Evolutionary conservation across 140 eudicot species (phyloP).

Genomic region (Flaveria floridana): DNA sequence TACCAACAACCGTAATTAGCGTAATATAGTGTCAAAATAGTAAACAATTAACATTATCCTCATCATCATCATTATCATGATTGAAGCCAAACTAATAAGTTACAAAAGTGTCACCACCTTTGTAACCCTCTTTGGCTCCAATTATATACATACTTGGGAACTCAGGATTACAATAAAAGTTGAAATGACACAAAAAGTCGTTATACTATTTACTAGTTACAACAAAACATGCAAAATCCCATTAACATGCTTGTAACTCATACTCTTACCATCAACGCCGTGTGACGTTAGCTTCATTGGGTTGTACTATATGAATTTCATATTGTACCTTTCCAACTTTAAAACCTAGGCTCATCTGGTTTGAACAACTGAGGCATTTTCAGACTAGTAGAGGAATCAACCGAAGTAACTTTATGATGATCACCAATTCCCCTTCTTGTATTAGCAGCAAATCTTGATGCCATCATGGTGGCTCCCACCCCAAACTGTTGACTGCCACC

Average conservation of each 20-base stretch:
- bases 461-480: constrained; percentile 70
- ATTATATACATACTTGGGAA: constrained; percentile 17
- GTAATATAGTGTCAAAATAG: no score
- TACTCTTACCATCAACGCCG: constrained; percentile 20
- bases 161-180: not conserved
- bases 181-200: constrained; percentile 24
- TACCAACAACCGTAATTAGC: no score
- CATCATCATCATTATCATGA: not conserved
- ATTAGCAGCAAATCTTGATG: constrained; percentile 74
- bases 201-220: constrained; percentile 29
- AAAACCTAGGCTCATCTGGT: constrained; percentile 86
- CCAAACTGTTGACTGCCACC: constrained; percentile 50
- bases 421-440: constrained; percentile 49
- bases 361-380: constrained; percentile 79
- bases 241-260: constrained; percentile 16
- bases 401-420: constrained; percentile 36
- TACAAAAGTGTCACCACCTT: constrained; percentile 7
- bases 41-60: no score
- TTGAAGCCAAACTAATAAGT: not conserved
- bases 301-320: constrained; percentile 25
- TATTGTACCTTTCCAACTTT: constrained; percentile 19
- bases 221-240: constrained; percentile 15
- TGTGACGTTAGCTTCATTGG: constrained; percentile 30
- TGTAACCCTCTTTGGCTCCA: constrained; percentile 17
- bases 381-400: constrained; percentile 49